Evolutionary conservation across 1,284 basidiomycete species (phyloP), one percentile per base, ranked within the genome.

Genomic region (Leccinum fuscescens): DNA sequence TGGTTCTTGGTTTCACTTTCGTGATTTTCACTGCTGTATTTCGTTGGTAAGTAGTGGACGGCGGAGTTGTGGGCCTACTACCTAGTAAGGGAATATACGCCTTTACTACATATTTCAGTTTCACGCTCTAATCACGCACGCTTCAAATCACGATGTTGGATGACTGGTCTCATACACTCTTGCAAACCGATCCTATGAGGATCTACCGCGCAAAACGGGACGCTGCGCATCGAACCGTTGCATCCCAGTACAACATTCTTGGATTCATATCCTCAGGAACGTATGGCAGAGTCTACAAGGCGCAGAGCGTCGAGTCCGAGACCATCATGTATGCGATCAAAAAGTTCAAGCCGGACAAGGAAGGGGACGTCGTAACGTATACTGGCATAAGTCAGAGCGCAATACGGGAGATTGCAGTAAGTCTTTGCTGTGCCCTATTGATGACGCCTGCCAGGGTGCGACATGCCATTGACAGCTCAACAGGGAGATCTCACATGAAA

Each of bases 331-430:
- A 94, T 69, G 97, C 96, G 4, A 98, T 99, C 79, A 99, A 99
- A 80, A 99, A 99, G 76, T 99, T 99, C 81, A 99, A 99, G 74
- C 96, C 96, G 0, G 97, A 99, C 80, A 98, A 98, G 74, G 95
- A 97, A 77, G 94, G 94, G 35, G 95, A 97, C 71, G 88, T 93
- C 2, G 78, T 90, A 55, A 93, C 92, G 1, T 99, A 98, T 74
- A 97, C 95, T 7, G 97, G 97, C 4, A 96, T 99, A 70, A 96
- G 93, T 71, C 97, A 98, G 78, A 96, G 93, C 75, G 97, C 96
- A 15, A 93, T 96, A 70, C 82, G 94, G 63, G 96, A 99, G 76
- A 99, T 98, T 67, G 93, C 94, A 63, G 93, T 96, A 66, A 68
- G 92, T 52, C n/a, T 20, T 79, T 44, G 54, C 35, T 29, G 2